Evolutionary conservation across 176 grass and related monocot genomes (phyloP).

Genomic region (Lolium perenne): DNA sequence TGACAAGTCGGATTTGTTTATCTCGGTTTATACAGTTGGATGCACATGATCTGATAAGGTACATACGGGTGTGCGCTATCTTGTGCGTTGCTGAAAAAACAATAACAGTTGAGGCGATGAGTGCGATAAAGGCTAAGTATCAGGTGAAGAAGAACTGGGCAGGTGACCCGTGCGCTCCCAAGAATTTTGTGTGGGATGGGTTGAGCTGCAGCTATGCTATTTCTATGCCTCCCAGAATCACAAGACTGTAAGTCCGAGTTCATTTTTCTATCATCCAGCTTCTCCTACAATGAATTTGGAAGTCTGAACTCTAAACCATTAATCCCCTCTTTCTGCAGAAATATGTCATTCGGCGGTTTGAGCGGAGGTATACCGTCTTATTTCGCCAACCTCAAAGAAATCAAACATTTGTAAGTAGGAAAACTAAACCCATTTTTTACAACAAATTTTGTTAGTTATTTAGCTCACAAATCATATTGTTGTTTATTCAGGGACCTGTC

Average conservation of each 20-base stretch:
- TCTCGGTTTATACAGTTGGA: not conserved
- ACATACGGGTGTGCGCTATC: not conserved
- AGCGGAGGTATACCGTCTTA: slow-evolving; percentile 46
- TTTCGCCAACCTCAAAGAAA: slow-evolving; percentile 50
- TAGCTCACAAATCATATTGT: not conserved
- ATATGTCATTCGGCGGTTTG: slow-evolving; percentile 48
- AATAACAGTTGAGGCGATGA: slow-evolving; percentile 58
- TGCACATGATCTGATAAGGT: not conserved
- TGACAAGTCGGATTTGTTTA: not conserved
- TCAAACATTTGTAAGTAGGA: slow-evolving; percentile 50
- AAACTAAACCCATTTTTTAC: not conserved
- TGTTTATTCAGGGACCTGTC: slow-evolving; percentile 64
- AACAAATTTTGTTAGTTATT: not conserved
- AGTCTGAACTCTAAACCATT: not conserved
- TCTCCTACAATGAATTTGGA: not conserved
- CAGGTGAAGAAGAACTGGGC: slow-evolving; percentile 53
- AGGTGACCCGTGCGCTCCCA: slow-evolving; percentile 61
- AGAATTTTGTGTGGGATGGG: slow-evolving; percentile 35
- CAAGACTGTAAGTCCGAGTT: slow-evolving; percentile 52
- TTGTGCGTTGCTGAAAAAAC: not conserved
- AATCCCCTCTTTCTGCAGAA: slow-evolving; percentile 43
- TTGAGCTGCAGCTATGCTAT: slow-evolving; percentile 53
- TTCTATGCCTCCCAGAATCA: slow-evolving; percentile 58
- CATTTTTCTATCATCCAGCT: not conserved
- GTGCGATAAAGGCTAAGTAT: slow-evolving; percentile 46